A percentile compares a stretch with the other conserved stretches of the same genome.
Conservation (phyloP, 2,329 filamentous ascomycete genomes). For the Beauveria rudraprayagi region DNA sequence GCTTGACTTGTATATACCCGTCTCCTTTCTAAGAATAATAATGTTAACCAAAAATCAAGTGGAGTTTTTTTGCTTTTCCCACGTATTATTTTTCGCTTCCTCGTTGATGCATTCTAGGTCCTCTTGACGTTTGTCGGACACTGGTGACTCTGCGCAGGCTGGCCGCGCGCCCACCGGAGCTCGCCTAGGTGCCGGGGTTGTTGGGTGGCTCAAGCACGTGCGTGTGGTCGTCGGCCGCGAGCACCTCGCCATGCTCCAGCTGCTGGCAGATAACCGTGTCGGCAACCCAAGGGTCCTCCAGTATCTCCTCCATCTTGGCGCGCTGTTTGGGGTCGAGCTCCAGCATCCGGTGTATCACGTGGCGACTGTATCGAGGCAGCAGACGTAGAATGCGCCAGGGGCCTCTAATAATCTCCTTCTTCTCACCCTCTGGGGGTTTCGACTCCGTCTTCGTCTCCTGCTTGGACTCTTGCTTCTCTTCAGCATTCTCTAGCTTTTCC, state of each 20-base stretch:
- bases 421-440: conserved; percentile 30
- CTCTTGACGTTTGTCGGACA: neutral
- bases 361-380: conserved; percentile 78
- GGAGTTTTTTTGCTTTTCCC: neutral
- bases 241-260: conserved; percentile 58
- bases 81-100: conserved; percentile 1
- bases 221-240: conserved; percentile 67
- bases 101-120: neutral
- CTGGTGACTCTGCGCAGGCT: conserved; percentile 2
- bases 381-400: conserved; percentile 85
- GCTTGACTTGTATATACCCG: neutral
- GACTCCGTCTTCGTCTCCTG: conserved; percentile 12
- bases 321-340: conserved; percentile 77
- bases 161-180: neutral
- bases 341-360: conserved; percentile 88
- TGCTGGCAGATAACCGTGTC: conserved; percentile 79
- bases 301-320: conserved; percentile 76
- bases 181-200: conserved; percentile 22
- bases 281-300: conserved; percentile 85
- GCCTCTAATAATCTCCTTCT: conserved; percentile 77
- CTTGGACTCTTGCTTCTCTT: conserved; percentile 20
- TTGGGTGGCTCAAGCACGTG: conserved; percentile 75
- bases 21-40: neutral
- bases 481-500: conserved; percentile 19
- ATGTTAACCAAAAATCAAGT: neutral